Conservation (phyloP, 805 yeast species). For the Yarrowia deformans region DNA sequence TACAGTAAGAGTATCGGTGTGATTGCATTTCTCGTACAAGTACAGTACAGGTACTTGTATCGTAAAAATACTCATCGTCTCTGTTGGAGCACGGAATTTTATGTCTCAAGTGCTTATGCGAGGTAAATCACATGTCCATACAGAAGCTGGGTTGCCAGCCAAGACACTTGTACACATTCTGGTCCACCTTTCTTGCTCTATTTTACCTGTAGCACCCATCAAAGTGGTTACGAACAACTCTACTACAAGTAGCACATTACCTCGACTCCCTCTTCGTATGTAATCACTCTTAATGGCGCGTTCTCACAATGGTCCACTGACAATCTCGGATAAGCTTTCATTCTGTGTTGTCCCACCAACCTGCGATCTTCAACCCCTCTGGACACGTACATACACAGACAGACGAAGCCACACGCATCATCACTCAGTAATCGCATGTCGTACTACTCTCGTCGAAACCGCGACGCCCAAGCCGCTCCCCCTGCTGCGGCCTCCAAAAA, state of each 20-base stretch:
- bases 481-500: conserved; percentile 44
- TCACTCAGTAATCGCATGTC: conserved; percentile 34
- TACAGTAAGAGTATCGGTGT: neutral
- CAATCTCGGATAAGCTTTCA: conserved; percentile 25
- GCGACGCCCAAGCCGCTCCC: conserved; percentile 22
- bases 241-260: too few species aligned
- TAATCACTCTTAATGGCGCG: conserved; percentile 15
- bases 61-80: too few species aligned
- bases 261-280: too few species aligned
- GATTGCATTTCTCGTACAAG: too few species aligned
- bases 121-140: conserved; percentile 14
- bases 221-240: too few species aligned
- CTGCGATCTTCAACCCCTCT: conserved; percentile 32
- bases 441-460: conserved; percentile 37
- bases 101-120: neutral
- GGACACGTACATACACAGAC: conserved; percentile 30
- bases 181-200: too few species aligned
- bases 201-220: too few species aligned
- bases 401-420: conserved; percentile 5
- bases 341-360: conserved; percentile 30
- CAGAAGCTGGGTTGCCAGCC: neutral
- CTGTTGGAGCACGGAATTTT: too few species aligned
- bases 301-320: conserved; percentile 4
- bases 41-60: too few species aligned
- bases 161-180: too few species aligned